A percentile compares a stretch with the other conserved stretches of the same genome.
Evolutionary conservation across 1,284 basidiomycete genomes (phyloP).

Genomic region (Pseudozyma flocculosa): DNA sequence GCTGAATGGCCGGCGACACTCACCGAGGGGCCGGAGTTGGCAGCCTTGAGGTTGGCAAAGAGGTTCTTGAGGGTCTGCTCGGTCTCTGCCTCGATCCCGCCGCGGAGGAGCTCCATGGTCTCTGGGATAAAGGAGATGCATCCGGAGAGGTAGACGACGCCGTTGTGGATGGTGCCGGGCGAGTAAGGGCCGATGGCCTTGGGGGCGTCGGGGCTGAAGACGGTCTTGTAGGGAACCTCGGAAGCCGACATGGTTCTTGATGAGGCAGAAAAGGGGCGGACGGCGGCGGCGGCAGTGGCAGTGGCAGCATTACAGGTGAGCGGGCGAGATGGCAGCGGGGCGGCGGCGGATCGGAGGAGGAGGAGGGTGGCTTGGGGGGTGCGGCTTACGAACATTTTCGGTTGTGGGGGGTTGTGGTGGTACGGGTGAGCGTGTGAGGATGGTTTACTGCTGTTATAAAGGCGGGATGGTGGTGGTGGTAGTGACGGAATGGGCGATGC

Average conservation of each 20-base stretch:
- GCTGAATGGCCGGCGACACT: too few relatives aligned
- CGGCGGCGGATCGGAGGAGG: not conserved
- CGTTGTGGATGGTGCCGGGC: constrained; percentile 76
- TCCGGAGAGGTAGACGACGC: constrained; percentile 85
- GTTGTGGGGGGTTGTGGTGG: not conserved
- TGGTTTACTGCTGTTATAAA: too few relatives aligned
- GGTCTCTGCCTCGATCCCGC: constrained; percentile 79
- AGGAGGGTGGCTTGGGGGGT: not conserved
- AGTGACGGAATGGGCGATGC: too few relatives aligned
- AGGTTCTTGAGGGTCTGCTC: constrained; percentile 84
- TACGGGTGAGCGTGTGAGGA: too few relatives aligned
- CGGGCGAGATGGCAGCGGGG: not conserved
- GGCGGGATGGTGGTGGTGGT: too few relatives aligned
- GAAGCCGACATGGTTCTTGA: constrained; percentile 15
- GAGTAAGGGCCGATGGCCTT: constrained; percentile 57
- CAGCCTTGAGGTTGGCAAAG: constrained; percentile 77
- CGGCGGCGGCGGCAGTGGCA: not conserved
- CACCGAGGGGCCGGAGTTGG: constrained; percentile 61
- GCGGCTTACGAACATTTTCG: not conserved
- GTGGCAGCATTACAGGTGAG: constrained; percentile 1
- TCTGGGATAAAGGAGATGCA: constrained; percentile 81
- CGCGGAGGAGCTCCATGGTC: constrained; percentile 72
- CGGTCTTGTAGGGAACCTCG: constrained; percentile 42
- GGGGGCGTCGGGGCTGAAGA: constrained; percentile 52
- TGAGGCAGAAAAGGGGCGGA: constrained; percentile 5